Conservation (phyloP, 495 filamentous ascomycete species). For the Articulospora tetracladia region DNA sequence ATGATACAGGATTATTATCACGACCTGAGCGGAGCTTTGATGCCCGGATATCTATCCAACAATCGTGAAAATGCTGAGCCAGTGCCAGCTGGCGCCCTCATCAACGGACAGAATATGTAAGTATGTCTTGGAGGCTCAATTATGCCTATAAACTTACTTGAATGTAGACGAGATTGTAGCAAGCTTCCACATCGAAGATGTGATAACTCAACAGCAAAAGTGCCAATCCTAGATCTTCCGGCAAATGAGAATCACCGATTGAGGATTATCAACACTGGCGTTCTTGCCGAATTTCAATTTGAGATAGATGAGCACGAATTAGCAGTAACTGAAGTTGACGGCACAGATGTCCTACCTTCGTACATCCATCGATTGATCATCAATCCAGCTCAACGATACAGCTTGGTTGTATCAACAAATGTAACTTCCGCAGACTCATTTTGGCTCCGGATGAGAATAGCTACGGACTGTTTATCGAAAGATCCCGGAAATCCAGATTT, state of each 20-base stretch:
- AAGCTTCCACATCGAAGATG: constrained; percentile 9
- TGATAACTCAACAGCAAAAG: constrained; percentile 30
- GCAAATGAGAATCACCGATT: constrained; percentile 76
- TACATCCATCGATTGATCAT: constrained; percentile 45
- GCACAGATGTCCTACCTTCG: constrained; percentile 46
- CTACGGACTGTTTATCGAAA: constrained; percentile 6
- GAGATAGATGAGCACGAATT: constrained; percentile 65
- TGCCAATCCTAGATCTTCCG: constrained; percentile 47
- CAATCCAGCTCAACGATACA: constrained; percentile 67
- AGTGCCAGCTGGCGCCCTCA: constrained; percentile 53
- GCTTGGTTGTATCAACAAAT: constrained; percentile 61
- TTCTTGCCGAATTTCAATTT: constrained; percentile 58
- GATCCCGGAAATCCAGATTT: constrained; percentile 9
- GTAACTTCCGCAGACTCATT: constrained; percentile 15
- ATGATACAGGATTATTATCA: constrained; percentile 62
- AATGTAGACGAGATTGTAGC: constrained; percentile 7
- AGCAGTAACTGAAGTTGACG: constrained; percentile 49
- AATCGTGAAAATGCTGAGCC: constrained; percentile 60
- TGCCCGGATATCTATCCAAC: constrained; percentile 52
- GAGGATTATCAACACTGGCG: constrained; percentile 68
- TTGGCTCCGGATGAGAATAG: constrained; percentile 11
- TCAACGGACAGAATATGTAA: constrained; percentile 32
- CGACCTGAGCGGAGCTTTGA: constrained; percentile 49
- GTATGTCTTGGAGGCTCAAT: background rate
- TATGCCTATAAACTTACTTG: background rate